Evolutionary conservation across 192 early-diverging fungal genomes (phyloP), one percentile per base, ranked within the genome.

Genomic region (Coemansia sp.): DNA sequence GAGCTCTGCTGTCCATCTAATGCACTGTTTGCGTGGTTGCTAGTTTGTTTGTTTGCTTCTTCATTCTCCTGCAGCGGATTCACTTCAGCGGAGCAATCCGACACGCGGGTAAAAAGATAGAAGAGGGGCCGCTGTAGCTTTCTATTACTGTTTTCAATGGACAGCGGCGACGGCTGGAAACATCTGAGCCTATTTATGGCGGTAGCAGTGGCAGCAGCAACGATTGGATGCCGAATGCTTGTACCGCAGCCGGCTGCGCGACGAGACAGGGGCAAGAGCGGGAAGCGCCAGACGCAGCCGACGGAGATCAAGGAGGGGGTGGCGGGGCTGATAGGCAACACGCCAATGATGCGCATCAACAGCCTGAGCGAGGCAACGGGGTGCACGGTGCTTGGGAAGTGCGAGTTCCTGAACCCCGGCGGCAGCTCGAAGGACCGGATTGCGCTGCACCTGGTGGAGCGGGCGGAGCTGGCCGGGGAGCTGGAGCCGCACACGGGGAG

Each of bases 381-480:
- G 1, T 98, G 96, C 72, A 87, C 89, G 64, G 91, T 98, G 61
- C 72, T 91, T 25, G 91, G 87, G 72, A 86, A 84, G 49, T 77
- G 76, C 49, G 90, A 98, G 89, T 96, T 96, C 67, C 70, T 97
- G 67, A 96, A 95, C 68, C 91, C 93, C 11, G 96, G 94, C 19
- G 96, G 94, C 40, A 93, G 91, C 70, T 87, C 94, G 12, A 99
- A 99, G 75, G 97, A 99, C 84, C 79, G 97, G 25, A 91, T 96
- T 1, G 97, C 97, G 8, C 83, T 98, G 51, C 86, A 88, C 51
- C 89, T 97, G 63, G 88, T 99, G 46, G 83, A 88, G 41, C 86
- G 87, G 14, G 95, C 94, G 4, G 96, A 98, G 70, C 42, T 51
- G 2, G 32, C 68, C 6, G 91, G 92, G 7, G 66, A 88, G 11